These are phyloP conservation scores for Fusarium sp. DNA, from an alignment of 2,329 filamentous ascomycete species.

Conservation along the genomic window DNA sequence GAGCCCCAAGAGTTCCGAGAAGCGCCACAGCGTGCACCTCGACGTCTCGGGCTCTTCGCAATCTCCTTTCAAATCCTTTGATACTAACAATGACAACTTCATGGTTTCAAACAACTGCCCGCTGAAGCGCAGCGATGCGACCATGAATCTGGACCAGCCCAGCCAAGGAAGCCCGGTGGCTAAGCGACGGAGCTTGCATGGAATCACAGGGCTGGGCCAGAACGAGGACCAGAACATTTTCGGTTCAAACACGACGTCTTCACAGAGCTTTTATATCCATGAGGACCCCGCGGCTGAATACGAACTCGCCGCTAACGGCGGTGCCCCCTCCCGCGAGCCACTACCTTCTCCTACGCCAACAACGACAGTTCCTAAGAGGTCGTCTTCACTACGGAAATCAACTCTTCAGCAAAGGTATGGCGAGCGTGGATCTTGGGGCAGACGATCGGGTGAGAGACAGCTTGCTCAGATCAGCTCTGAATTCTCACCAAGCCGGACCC, in stretches of 20 bases:
- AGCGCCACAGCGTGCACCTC: constrained; percentile 64
- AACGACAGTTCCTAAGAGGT: constrained; percentile 68
- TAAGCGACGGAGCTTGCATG: constrained; percentile 88
- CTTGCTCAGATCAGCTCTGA: constrained; percentile 62
- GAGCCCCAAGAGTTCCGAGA: constrained; percentile 51
- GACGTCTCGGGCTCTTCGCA: constrained; percentile 64
- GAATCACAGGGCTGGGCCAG: constrained; percentile 66
- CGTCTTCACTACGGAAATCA: constrained; percentile 82
- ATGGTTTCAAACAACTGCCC: constrained; percentile 69
- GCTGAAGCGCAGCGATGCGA: constrained; percentile 88
- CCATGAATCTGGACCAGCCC: constrained; percentile 83
- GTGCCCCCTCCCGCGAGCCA: constrained; percentile 51
- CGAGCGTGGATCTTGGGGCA: constrained; percentile 70
- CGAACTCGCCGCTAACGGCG: constrained; percentile 55
- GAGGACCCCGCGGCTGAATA: constrained; percentile 61
- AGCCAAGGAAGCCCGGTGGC: constrained; percentile 84
- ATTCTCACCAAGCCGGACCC: constrained; percentile 64
- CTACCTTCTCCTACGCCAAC: constrained; percentile 57
- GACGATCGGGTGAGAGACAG: constrained; percentile 65
- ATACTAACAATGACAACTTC: constrained; percentile 50
- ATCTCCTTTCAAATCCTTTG: constrained; percentile 59
- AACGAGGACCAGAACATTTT: constrained; percentile 76
- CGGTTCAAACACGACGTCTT: constrained; percentile 60
- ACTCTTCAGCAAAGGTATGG: constrained; percentile 85
- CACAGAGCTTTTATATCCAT: constrained; percentile 60